phyloP scores from a whole-genome alignment of 768 basidiomycete genomes.

The Naematelia encephala region DNA sequence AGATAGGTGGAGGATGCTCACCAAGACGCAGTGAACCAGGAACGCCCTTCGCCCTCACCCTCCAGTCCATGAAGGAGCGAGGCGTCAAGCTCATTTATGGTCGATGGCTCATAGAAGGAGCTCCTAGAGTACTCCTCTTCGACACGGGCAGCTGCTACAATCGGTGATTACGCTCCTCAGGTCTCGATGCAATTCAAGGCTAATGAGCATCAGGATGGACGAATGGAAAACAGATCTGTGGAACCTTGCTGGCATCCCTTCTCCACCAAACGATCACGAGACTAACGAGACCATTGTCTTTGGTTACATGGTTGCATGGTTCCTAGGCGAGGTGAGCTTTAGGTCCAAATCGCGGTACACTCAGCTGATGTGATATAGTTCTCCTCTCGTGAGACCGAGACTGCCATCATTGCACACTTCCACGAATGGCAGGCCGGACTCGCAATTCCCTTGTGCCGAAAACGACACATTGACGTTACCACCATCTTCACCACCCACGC shows the following conservation, averaged over 20 bases:
- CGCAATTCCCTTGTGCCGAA: slow-evolving; percentile 83
- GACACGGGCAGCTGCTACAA: slow-evolving; percentile 86
- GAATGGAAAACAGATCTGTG: slow-evolving; percentile 99
- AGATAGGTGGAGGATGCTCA: too few relatives aligned
- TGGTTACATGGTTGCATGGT: slow-evolving; percentile 98
- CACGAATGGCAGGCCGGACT: slow-evolving; percentile 99
- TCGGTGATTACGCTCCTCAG: slow-evolving; percentile 49
- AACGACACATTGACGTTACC: slow-evolving; percentile 95
- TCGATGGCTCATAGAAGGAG: slow-evolving; percentile 96
- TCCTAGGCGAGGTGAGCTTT: slow-evolving; percentile 83
- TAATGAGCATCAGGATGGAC: slow-evolving; percentile 58
- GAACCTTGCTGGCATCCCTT: slow-evolving; percentile 97
- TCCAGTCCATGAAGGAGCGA: slow-evolving; percentile 78
- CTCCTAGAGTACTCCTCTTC: slow-evolving; percentile 89
- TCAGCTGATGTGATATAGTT: slow-evolving; percentile 19
- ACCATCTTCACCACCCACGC: slow-evolving; percentile 99
- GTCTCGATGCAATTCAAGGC: not conserved
- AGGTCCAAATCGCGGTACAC: slow-evolving; percentile 18
- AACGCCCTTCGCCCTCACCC: slow-evolving; percentile 63
- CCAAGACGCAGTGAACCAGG: slow-evolving; percentile 58
- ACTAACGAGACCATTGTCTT: slow-evolving; percentile 98
- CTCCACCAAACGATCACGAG: slow-evolving; percentile 92
- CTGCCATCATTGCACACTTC: slow-evolving; percentile 93
- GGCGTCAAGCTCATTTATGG: slow-evolving; percentile 95
- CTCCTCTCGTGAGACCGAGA: slow-evolving; percentile 65